phyloP scores from a whole-genome alignment of 768 basidiomycete species.

The Mycena crocata region DNA sequence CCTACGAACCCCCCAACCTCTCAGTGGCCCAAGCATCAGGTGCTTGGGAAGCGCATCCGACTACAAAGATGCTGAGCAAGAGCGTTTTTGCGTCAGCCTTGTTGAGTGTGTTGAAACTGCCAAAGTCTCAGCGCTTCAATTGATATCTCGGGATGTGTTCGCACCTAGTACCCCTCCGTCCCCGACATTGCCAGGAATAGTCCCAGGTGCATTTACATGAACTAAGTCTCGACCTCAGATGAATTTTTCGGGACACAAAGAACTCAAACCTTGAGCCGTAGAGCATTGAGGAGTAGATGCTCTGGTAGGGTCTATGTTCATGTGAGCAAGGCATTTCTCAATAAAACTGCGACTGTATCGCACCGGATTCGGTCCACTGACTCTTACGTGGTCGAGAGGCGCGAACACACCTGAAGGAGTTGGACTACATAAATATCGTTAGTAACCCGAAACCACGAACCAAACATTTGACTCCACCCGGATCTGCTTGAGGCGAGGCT shows the following conservation, averaged over 20 bases:
- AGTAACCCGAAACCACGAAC: too few relatives aligned
- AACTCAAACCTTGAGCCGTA: neutral
- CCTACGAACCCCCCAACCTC: neutral
- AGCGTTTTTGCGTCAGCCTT: neutral
- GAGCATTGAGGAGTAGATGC: too few relatives aligned
- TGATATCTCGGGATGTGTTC: neutral
- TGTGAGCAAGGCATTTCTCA: neutral
- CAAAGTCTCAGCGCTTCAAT: too few relatives aligned
- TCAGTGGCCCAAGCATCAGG: slow-evolving; percentile 5
- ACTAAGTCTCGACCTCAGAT: neutral
- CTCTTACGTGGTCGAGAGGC: too few relatives aligned
- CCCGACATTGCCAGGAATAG: neutral
- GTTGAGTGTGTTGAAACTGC: neutral
- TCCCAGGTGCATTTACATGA: neutral
- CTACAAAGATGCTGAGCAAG: neutral
- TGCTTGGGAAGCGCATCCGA: slow-evolving; percentile 7
- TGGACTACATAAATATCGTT: too few relatives aligned
- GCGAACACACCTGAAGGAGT: too few relatives aligned
- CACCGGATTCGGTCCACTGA: slow-evolving; percentile 6
- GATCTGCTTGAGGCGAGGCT: slow-evolving; percentile 14
- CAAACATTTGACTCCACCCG: slow-evolving; percentile 12
- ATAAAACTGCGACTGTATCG: neutral
- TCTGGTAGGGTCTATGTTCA: slow-evolving; percentile 1
- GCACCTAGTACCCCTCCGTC: neutral
- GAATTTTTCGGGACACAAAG: neutral